Conservation (phyloP, 139 green algal genomes). For the Chlamydomonas incerta region DNA sequence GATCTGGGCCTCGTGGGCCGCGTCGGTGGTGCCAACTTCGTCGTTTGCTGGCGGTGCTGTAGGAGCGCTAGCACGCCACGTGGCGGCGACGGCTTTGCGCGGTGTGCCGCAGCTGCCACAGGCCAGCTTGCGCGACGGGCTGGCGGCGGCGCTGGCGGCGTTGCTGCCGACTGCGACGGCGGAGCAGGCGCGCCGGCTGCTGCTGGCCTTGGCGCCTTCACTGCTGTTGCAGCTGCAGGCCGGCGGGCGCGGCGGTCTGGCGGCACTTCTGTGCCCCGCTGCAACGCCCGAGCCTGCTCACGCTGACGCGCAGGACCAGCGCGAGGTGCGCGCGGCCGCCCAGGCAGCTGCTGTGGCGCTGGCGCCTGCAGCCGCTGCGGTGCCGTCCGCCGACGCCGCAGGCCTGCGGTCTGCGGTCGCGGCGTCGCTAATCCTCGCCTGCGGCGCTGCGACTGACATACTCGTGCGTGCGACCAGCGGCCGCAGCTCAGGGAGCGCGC, state of each 20-base stretch:
- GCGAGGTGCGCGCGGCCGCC: too few relatives aligned
- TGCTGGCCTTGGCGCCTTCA: background rate
- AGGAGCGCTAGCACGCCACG: background rate
- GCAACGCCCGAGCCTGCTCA: too few relatives aligned
- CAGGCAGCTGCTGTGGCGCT: too few relatives aligned
- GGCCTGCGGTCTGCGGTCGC: too few relatives aligned
- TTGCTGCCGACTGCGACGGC: background rate
- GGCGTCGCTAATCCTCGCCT: too few relatives aligned
- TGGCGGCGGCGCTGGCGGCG: background rate
- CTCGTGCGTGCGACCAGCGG: background rate
- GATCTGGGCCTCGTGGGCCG: background rate
- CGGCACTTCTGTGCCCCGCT: background rate
- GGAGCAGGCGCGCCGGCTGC: slow-evolving; percentile 24
- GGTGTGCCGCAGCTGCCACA: slow-evolving; percentile 16
- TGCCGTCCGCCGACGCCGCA: too few relatives aligned
- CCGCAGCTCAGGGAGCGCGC: background rate
- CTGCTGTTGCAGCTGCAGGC: background rate
- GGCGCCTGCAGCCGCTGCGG: too few relatives aligned
- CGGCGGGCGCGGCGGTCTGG: background rate
- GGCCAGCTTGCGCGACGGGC: background rate
- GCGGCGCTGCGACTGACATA: too few relatives aligned
- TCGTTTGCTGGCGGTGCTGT: background rate
- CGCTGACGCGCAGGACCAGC: too few relatives aligned
- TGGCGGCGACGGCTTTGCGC: slow-evolving; percentile 9
- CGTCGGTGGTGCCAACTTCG: background rate